phyloP scores from a whole-genome alignment of 2,329 filamentous ascomycete species.

The Trichoderma sp. region DNA sequence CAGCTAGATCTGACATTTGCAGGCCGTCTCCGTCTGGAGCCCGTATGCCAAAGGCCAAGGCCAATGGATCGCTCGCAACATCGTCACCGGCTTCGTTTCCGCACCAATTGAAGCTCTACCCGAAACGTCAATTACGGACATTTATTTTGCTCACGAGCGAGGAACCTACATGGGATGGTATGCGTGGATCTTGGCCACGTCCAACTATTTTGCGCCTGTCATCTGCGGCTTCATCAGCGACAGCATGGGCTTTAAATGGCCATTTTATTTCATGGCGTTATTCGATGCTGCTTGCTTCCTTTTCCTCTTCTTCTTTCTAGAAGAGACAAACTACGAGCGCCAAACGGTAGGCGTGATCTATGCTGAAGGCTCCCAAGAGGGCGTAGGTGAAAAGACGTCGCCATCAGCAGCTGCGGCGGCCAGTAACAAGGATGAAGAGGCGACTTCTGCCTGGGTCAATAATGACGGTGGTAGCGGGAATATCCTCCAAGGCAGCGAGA shows the following conservation, averaged over 20 bases:
- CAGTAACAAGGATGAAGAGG: background rate
- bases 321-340: constrained; percentile 59
- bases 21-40: constrained; percentile 30
- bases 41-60: constrained; percentile 43
- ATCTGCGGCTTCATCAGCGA: constrained; percentile 50
- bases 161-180: constrained; percentile 48
- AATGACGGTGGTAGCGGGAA: background rate
- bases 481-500: constrained; percentile 28
- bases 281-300: constrained; percentile 41
- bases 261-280: constrained; percentile 47
- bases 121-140: constrained; percentile 47
- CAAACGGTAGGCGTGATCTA: constrained; percentile 1
- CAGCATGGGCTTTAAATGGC: constrained; percentile 44
- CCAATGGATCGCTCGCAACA: constrained; percentile 49
- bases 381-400: constrained; percentile 16
- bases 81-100: constrained; percentile 47
- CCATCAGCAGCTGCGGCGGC: background rate
- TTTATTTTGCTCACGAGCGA: constrained; percentile 47
- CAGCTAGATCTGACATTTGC: background rate
- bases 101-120: constrained; percentile 50
- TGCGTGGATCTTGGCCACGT: constrained; percentile 41
- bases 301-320: constrained; percentile 57
- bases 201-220: constrained; percentile 48
- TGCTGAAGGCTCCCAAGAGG: background rate
- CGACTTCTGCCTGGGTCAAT: background rate